Base-by-base conservation (phyloP, 805 yeast species). In the Candida pseudoglaebosa region DNA sequence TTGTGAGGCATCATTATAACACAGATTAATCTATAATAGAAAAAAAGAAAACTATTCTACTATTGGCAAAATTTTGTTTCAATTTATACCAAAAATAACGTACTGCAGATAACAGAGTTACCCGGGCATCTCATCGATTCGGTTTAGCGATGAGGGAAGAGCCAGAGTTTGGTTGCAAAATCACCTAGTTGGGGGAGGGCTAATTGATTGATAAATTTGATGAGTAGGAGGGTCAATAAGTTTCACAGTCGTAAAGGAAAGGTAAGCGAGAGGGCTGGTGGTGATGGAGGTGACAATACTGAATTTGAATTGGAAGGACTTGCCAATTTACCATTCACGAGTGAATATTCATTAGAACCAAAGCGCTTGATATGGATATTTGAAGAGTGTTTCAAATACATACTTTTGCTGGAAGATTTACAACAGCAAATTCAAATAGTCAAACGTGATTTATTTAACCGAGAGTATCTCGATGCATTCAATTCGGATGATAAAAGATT, bases 381-480 rank as follows among this genome's bases (percentile, higher is more conserved):
- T 46, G 46, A 56, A 30, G 56, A 49, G 20, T 45, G 50, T 21
- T 68, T 71, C 39, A 45, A 53, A 37, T 54, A 51, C 34, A 57
- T 63, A 16, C 56, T 70, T 12, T 62, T 54, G 7, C 52, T 69
- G 0, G 64, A 59, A 6, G 57, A 56, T 10, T 60, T 75, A 9
- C 57, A 63, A 2, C 59, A 49, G 1, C 63, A 67, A 36, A 74
- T 88, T 18, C 96, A 89, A 54, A 45, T 50, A 1, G 95, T 88
- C 17, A 88, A 88, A 51, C 71, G 79, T 1, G 76, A 78, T 41
- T 64, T 88, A 14, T 88, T 65, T 56, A 75, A 85, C 37, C 63
- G 96, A 48, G 80, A 87, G 43, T 88, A 86, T 54, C 40, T 70
- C 4, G 62, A 66, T 8, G 96, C 96, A 1, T 88, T 89, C 56